A percentile compares a stretch with the other conserved stretches of the same genome.
These are phyloP conservation scores for Nakazawaea wyomingensis DNA, from an alignment of 805 yeast genomes.

Conservation along the genomic window DNA sequence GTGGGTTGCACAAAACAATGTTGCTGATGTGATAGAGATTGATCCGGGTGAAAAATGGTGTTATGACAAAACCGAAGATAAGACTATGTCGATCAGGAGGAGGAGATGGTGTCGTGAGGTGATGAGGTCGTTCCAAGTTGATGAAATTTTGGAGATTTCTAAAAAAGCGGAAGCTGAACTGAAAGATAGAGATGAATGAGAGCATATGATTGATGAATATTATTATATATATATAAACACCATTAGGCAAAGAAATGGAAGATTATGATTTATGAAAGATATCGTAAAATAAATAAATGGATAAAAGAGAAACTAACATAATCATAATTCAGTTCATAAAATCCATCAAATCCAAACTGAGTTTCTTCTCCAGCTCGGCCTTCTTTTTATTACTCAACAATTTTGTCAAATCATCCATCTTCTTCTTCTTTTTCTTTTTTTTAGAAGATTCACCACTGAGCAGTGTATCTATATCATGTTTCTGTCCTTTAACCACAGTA, in stretches of 20 bases:
- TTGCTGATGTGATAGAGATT: constrained; percentile 48
- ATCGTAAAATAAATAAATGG: no score
- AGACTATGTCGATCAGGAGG: constrained; percentile 38
- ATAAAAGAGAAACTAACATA: no score
- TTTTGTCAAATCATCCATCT: constrained; percentile 20
- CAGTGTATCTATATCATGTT: no score
- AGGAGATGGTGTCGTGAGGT: constrained; percentile 61
- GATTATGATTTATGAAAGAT: not conserved
- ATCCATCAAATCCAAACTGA: constrained; percentile 22
- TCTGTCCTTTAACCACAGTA: no score
- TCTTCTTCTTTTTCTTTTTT: constrained; percentile 20
- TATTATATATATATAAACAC: not conserved
- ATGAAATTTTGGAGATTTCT: constrained; percentile 7
- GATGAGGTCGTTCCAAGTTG: constrained; percentile 18
- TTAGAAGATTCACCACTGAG: no score
- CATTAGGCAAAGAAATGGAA: no score
- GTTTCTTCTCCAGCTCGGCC: constrained; percentile 16
- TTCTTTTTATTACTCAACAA: constrained; percentile 14
- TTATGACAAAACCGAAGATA: constrained; percentile 43
- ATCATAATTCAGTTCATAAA: constrained; percentile 24
- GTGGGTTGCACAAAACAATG: constrained; percentile 56
- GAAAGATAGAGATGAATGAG: not conserved
- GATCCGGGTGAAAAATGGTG: constrained; percentile 85
- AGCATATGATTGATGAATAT: not conserved
- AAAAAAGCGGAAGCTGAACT: not conserved